Evolutionary conservation across 2,329 filamentous ascomycete genomes (phyloP), one percentile per base, ranked within the genome.

Genomic region (Fusarium setosum): DNA sequence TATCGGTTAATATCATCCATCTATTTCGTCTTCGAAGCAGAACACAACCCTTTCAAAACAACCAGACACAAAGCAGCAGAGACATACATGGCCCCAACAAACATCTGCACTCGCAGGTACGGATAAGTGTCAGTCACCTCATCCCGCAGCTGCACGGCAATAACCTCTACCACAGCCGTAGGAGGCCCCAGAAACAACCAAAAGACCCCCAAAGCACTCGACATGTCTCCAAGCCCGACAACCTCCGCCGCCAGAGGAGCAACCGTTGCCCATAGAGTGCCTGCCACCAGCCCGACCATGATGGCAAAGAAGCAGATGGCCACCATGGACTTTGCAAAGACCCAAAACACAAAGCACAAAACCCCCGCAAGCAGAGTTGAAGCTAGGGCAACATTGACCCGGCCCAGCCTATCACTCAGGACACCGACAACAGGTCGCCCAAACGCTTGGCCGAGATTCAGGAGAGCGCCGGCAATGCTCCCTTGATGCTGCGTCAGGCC

Each of bases 361-460:
- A 91, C 10, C 6, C 45, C 51, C 5, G 44, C 35, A 2, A 61
- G 17, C 4, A 63, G 34, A 0, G 86, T 86, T 73, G 86, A 82
- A 13, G 81, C 72, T 4, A 78, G 78, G 3, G 88, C 86, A 75
- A 90, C 86, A 67, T 90, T 90, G 67, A 91, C 81, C 2, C 88
- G 80, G 6, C 89, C 88, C 26, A 87, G 79, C 1, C 76, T 78
- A 68, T 91, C 89, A 62, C 84, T 87, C 69, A 87, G 85, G 70
- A 88, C 86, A 1, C 89, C 89, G 10, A 90, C 84, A 2, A 86
- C 80, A 3, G 89, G 88, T 7, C 89, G 79, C 1, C 84, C 85
- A 17, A 87, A 47, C 2, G 81, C 86, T 67, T 90, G 86, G 0
- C 88, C 88, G 1, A 90, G 76, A 64, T 90, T 91, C 52, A 91